phyloP scores from a whole-genome alignment of 2,329 filamentous ascomycete species.

The Lasiodiplodia sp. region DNA sequence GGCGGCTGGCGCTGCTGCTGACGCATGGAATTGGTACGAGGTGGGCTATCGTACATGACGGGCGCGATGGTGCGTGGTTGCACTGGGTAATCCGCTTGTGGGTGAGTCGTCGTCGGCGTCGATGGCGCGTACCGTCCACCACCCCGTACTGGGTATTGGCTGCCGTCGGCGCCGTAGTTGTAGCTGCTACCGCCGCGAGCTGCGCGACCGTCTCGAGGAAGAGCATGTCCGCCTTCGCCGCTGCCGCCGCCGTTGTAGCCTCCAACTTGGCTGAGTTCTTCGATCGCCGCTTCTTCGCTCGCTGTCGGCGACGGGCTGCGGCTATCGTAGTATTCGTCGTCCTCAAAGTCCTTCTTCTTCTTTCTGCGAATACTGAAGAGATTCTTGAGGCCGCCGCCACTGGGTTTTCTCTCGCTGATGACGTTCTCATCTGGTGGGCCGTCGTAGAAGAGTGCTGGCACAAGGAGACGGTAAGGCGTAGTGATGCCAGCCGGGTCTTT shows the following conservation, averaged over 20 bases:
- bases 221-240: background rate
- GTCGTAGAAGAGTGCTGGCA: conserved; percentile 72
- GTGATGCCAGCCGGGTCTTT: conserved; percentile 89
- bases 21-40: background rate
- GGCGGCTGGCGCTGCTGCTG: background rate
- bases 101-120: background rate
- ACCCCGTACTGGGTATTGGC: background rate
- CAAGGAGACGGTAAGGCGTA: conserved; percentile 82
- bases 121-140: background rate
- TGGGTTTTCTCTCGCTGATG: background rate
- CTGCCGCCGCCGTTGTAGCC: background rate
- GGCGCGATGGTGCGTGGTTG: background rate
- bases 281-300: conserved; percentile 2
- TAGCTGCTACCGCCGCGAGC: background rate
- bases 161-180: background rate
- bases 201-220: background rate
- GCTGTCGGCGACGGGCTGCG: conserved; percentile 17
- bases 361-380: conserved; percentile 19
- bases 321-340: conserved; percentile 15
- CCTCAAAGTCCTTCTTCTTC: conserved; percentile 9
- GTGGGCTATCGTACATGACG: conserved; percentile 13
- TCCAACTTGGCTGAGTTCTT: background rate
- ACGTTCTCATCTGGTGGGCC: conserved; percentile 40
- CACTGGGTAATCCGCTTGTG: background rate
- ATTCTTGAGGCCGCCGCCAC: conserved; percentile 8